Evolutionary conservation across 352 stramenopile genomes (phyloP), one percentile per base, ranked within the genome.

Genomic region (Blastocystis sp.): DNA sequence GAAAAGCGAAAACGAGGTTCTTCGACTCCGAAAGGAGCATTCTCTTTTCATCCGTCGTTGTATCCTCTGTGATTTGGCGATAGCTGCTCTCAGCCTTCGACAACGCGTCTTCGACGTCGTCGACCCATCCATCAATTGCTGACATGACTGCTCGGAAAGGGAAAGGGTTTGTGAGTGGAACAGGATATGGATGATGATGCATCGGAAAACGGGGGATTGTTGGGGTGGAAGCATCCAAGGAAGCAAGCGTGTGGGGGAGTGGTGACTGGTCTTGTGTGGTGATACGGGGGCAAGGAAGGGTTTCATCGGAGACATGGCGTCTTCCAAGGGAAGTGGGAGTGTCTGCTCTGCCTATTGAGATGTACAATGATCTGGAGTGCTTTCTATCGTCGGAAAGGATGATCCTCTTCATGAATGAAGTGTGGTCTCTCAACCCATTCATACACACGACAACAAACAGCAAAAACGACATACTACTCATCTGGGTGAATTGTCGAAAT

Each of bases 51-150:
- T 60, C 67, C n/a, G 39, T 19, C 12, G 29, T 26, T 45, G 67
- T 78, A 62, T 78, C 67, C 39, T 78, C 35, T 3, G 67, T 78
- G 37, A 78, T 78, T n/a, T 78, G 67, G 19, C 67, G 37, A 45
- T 78, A 78, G 67, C 35, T 61, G 39, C 37, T 37, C 50, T 78
- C 67, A 6, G 67, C 67, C 39, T 78, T 78, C 35, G 67, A 78
- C 33, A 78, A 26, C 2, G 50, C 67, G 39, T 78, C 67, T 24
- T 78, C 67, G 37, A 78, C 67, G 29, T 78, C 67, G 9, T 78
- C 50, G 3, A 78, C 67, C 67, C 67, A 78, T 59, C 67, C 67
- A 78, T 78, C 67, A 4, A 78, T 39, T 21, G 67, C 67, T 13
- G 67, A 33, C 67, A 78, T 78, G 26, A 33, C 26, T 29, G 21